A percentile compares a stretch with the other conserved stretches of the same genome.
phyloP scores from a whole-genome alignment of 495 filamentous ascomycete genomes.

The Emericellopsis terricola region DNA sequence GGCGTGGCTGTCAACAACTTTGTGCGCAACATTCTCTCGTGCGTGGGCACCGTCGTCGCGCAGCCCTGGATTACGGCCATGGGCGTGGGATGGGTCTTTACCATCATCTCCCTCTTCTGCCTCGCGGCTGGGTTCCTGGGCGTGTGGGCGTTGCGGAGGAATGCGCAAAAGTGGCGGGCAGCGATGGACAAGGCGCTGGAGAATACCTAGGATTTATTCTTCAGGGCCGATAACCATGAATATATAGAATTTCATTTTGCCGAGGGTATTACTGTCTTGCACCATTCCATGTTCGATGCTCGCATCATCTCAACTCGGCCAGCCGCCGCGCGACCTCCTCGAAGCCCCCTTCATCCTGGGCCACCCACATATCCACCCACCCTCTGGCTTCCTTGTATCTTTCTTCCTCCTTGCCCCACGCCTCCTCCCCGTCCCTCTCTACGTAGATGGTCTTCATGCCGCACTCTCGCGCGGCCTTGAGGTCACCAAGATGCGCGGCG shows the following conservation, averaged over 20 bases:
- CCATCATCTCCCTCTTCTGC: constrained; percentile 50
- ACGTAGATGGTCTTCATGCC: constrained; percentile 61
- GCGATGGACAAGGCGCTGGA: constrained; percentile 36
- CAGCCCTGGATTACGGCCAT: constrained; percentile 65
- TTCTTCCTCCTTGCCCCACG: constrained; percentile 31
- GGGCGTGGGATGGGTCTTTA: constrained; percentile 82
- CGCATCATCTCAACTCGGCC: too few species aligned
- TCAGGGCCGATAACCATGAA: background rate
- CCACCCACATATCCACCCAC: constrained; percentile 50
- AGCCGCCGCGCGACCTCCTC: constrained; percentile 30
- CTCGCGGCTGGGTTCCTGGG: constrained; percentile 32
- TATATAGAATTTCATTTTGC: too few species aligned
- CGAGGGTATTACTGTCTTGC: too few species aligned
- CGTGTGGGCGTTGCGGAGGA: constrained; percentile 48
- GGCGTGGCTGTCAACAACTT: constrained; percentile 82
- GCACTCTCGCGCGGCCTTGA: constrained; percentile 42
- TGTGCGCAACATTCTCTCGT: constrained; percentile 72
- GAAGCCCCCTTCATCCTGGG: constrained; percentile 29
- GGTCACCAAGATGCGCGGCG: constrained; percentile 54
- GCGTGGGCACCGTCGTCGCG: constrained; percentile 55
- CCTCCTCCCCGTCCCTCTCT: constrained; percentile 48
- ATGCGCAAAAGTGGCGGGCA: constrained; percentile 47
- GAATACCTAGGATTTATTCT: background rate
- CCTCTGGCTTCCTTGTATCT: constrained; percentile 31
- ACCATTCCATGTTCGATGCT: too few species aligned